A percentile compares a stretch with the other conserved stretches of the same genome.
These are phyloP conservation scores for Arthromyces matolae DNA, from an alignment of 768 basidiomycete genomes.

Conservation along the genomic window DNA sequence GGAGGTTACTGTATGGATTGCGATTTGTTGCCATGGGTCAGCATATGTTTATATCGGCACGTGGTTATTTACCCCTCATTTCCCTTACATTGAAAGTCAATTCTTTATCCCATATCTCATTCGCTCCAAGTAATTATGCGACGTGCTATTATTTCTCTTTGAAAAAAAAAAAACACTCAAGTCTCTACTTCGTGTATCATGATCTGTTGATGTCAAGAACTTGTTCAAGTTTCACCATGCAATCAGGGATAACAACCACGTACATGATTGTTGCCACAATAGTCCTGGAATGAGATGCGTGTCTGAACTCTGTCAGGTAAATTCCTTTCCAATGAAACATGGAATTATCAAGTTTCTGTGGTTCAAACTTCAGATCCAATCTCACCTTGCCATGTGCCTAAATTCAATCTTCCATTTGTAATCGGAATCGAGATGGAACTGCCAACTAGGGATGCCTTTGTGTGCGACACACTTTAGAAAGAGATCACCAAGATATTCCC, in stretches of 20 bases:
- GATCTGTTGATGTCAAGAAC: conserved; percentile 2
- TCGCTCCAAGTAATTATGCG: too few species aligned
- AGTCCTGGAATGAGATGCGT: conserved; percentile 57
- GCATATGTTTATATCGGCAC: too few species aligned
- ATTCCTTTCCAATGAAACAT: conserved; percentile 49
- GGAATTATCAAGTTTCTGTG: background rate
- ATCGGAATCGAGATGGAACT: conserved; percentile 82
- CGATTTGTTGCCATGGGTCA: too few species aligned
- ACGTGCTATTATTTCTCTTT: too few species aligned
- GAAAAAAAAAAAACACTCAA: too few species aligned
- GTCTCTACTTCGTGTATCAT: too few species aligned
- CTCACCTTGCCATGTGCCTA: conserved; percentile 92
- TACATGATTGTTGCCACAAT: conserved; percentile 83
- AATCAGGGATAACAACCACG: conserved; percentile 20
- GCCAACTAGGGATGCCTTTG: conserved; percentile 84
- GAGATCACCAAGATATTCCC: background rate
- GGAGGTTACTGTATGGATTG: too few species aligned
- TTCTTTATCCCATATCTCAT: too few species aligned
- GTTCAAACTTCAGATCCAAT: conserved; percentile 1
- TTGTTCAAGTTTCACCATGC: background rate
- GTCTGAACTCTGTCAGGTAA: conserved; percentile 84
- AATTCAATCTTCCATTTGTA: conserved; percentile 67
- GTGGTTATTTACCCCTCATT: too few species aligned
- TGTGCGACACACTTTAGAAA: conserved; percentile 72
- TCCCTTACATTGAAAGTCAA: too few species aligned